Conservation (phyloP, 2,329 filamentous ascomycete species). For the Pezicula radicicola region DNA sequence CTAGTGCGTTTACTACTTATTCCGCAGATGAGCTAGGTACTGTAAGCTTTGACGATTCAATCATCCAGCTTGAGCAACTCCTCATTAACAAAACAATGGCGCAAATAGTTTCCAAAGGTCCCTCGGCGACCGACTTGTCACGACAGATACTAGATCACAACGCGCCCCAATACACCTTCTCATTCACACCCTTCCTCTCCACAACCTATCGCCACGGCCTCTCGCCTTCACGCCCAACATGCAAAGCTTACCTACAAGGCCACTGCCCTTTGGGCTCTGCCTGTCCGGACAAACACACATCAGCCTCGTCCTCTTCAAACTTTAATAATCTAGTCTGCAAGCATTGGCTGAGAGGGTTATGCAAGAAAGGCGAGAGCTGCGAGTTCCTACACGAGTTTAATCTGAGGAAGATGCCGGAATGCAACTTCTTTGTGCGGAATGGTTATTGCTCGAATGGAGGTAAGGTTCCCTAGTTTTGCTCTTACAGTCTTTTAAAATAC, state of each 20-base stretch:
- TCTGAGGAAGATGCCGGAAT: conserved; percentile 96
- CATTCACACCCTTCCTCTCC: conserved; percentile 82
- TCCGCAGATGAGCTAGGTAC: too few relatives aligned
- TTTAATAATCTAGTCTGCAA: conserved; percentile 92
- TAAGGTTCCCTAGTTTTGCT: conserved; percentile 10
- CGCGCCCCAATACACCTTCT: conserved; percentile 64
- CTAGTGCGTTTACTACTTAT: too few relatives aligned
- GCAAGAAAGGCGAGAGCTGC: conserved; percentile 95
- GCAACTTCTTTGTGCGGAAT: conserved; percentile 91
- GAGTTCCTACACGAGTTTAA: conserved; percentile 99
- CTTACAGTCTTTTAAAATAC: not conserved
- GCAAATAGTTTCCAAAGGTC: conserved; percentile 20
- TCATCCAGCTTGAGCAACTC: not conserved
- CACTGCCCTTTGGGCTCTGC: conserved; percentile 82
- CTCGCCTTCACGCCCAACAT: conserved; percentile 73
- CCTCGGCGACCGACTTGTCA: conserved; percentile 24
- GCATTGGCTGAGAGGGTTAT: conserved; percentile 94
- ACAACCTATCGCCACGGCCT: conserved; percentile 82
- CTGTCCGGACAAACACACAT: conserved; percentile 78
- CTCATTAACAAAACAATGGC: conserved; percentile 5
- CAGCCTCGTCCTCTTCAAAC: conserved; percentile 40
- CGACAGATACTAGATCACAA: conserved; percentile 53
- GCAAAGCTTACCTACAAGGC: conserved; percentile 80
- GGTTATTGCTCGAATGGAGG: conserved; percentile 89
- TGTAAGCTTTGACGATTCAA: too few relatives aligned